Evolutionary conservation across 2,329 filamentous ascomycete species (phyloP).

Genomic region (Fusarium buxicola): DNA sequence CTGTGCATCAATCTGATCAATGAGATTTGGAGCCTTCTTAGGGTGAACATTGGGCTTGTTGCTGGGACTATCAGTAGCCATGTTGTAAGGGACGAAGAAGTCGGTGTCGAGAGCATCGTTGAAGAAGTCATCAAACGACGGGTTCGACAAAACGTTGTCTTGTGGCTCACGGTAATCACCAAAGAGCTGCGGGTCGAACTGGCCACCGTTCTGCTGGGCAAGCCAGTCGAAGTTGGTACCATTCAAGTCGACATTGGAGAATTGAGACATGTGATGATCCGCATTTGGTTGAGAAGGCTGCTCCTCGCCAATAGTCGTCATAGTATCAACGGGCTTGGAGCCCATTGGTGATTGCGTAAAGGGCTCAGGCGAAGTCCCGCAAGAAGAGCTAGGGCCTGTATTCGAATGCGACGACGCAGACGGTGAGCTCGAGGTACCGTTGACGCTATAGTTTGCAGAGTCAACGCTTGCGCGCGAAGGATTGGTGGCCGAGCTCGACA

Average conservation of each 20-base stretch:
- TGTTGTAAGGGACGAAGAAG: constrained; percentile 84
- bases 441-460: constrained; percentile 60
- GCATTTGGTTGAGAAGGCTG: constrained; percentile 57
- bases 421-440: constrained; percentile 71
- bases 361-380: constrained; percentile 82
- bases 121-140: constrained; percentile 78
- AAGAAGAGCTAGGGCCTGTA: constrained; percentile 71
- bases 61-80: constrained; percentile 61
- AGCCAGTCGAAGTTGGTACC: constrained; percentile 77
- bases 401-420: constrained; percentile 72
- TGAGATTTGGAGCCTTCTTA: constrained; percentile 72
- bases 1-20: constrained; percentile 81
- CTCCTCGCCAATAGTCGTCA: constrained; percentile 76
- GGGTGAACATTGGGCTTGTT: constrained; percentile 35
- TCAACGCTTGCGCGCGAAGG: constrained; percentile 64
- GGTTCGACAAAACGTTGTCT: constrained; percentile 77
- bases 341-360: constrained; percentile 76
- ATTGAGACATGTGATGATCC: constrained; percentile 50
- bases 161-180: constrained; percentile 93
- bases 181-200: constrained; percentile 92
- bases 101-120: constrained; percentile 85
- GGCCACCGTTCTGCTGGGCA: constrained; percentile 81
- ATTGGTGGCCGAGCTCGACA: constrained; percentile 58
- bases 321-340: constrained; percentile 71
- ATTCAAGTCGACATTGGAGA: constrained; percentile 55